Evolutionary conservation across 768 basidiomycete genomes (phyloP).

Genomic region (Boletus coccyginus): DNA sequence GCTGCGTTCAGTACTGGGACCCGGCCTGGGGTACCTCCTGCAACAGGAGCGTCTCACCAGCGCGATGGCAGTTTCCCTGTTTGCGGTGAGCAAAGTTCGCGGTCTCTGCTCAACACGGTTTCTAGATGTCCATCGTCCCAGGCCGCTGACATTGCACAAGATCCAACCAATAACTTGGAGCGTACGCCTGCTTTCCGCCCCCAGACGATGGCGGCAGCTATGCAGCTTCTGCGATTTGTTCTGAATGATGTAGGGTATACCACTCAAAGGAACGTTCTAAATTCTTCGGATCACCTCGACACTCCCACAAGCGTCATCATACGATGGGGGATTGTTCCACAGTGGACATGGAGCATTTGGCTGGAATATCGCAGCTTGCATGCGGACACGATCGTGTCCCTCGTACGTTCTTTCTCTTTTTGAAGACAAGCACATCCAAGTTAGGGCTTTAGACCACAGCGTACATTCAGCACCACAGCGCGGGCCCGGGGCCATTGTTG

Average conservation of each 20-base stretch:
- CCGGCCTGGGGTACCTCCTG: conserved; percentile 7
- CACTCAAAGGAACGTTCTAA: conserved; percentile 2
- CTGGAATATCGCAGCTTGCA: conserved; percentile 48
- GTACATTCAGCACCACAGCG: conserved; percentile 47
- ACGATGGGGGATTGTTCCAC: conserved; percentile 53
- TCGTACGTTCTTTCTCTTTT: conserved; percentile 39
- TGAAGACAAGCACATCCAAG: background rate
- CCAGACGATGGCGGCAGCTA: conserved; percentile 41
- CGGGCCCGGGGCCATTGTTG: background rate
- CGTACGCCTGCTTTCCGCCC: conserved; percentile 39
- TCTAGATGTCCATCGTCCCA: conserved; percentile 6
- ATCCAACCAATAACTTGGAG: background rate
- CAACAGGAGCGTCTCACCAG: conserved; percentile 29
- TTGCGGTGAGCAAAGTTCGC: conserved; percentile 28
- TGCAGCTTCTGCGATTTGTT: conserved; percentile 43
- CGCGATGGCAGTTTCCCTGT: conserved; percentile 38
- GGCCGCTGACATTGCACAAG: conserved; percentile 20
- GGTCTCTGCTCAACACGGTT: background rate
- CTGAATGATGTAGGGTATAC: conserved; percentile 29
- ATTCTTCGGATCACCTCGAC: conserved; percentile 33
- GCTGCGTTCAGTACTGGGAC: conserved; percentile 2
- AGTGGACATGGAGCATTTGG: conserved; percentile 70
- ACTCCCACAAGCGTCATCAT: conserved; percentile 49
- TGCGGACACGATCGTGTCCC: conserved; percentile 44
- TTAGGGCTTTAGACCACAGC: conserved; percentile 42